Evolutionary conservation across 306 rosid genomes (phyloP).

Genomic region (Ormosia semicastrata): DNA sequence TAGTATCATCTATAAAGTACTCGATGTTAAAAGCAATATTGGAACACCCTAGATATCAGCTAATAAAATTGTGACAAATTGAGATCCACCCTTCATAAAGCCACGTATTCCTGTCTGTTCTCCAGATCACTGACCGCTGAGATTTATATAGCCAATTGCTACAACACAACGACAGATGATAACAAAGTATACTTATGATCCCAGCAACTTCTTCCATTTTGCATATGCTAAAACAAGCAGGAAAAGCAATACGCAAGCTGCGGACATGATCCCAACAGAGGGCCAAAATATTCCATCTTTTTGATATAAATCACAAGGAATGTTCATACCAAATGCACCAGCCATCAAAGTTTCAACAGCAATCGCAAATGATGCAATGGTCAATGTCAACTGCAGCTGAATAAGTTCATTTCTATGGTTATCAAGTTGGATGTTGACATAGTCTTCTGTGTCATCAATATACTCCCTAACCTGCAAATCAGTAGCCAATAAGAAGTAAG

Average conservation of each 20-base stretch:
- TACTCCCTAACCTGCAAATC: constrained; percentile 79
- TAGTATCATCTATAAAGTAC: not conserved
- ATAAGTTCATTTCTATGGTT: constrained; percentile 74
- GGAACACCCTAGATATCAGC: not conserved
- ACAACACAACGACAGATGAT: not conserved
- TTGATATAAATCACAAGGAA: constrained; percentile 41
- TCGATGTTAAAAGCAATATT: not conserved
- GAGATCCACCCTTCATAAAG: not conserved
- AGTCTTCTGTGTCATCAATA: constrained; percentile 77
- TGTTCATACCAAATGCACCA: constrained; percentile 71
- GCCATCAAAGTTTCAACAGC: constrained; percentile 58
- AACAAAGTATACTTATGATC: constrained; percentile 38
- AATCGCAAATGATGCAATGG: constrained; percentile 71
- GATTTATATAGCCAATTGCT: not conserved
- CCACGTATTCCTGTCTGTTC: not conserved
- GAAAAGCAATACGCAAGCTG: constrained; percentile 43
- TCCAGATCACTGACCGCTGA: not conserved
- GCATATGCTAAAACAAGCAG: constrained; percentile 63
- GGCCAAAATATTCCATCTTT: constrained; percentile 37
- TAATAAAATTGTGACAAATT: not conserved
- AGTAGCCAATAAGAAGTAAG: constrained; percentile 13
- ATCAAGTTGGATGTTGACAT: constrained; percentile 72
- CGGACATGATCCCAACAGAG: constrained; percentile 41
- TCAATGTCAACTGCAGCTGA: constrained; percentile 70
- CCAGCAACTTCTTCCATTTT: constrained; percentile 69